A percentile compares a stretch with the other conserved stretches of the same genome.
Evolutionary conservation across 345 rosid genomes (phyloP).

Genomic region (Turnera subulata): DNA sequence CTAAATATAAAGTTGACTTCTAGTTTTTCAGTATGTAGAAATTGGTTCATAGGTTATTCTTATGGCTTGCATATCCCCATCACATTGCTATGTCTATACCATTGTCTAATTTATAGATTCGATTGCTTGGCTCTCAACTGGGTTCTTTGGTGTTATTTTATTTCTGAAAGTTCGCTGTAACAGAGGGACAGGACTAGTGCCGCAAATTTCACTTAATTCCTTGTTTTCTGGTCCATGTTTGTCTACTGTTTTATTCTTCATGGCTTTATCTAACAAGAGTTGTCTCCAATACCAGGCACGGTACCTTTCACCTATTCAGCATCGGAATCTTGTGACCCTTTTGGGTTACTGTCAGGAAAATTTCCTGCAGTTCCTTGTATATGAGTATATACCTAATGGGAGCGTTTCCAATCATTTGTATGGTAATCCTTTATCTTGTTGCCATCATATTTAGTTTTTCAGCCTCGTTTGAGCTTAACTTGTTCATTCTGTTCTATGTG

Average conservation of each 20-base stretch:
- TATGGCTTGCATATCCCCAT: too few species aligned
- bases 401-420: slow-evolving; percentile 96
- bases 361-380: slow-evolving; percentile 69
- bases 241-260: slow-evolving; percentile 9
- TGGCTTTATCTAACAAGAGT: slow-evolving; percentile 16
- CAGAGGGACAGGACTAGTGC: too few species aligned
- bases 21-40: too few species aligned
- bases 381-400: slow-evolving; percentile 90
- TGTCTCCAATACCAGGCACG: slow-evolving; percentile 49
- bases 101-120: not conserved
- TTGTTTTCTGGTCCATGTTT: not conserved
- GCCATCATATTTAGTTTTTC: slow-evolving; percentile 4
- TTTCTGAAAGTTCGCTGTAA: too few species aligned
- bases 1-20: too few species aligned
- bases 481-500: not conserved
- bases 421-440: slow-evolving; percentile 75
- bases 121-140: too few species aligned
- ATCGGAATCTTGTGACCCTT: slow-evolving; percentile 77
- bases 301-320: slow-evolving; percentile 79
- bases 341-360: slow-evolving; percentile 92
- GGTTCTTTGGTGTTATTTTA: too few species aligned
- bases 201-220: too few species aligned
- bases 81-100: too few species aligned
- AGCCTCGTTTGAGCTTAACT: not conserved
- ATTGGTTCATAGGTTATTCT: too few species aligned